Evolutionary conservation across 768 basidiomycete species (phyloP).

Genomic region (Serpula lacrymans): DNA sequence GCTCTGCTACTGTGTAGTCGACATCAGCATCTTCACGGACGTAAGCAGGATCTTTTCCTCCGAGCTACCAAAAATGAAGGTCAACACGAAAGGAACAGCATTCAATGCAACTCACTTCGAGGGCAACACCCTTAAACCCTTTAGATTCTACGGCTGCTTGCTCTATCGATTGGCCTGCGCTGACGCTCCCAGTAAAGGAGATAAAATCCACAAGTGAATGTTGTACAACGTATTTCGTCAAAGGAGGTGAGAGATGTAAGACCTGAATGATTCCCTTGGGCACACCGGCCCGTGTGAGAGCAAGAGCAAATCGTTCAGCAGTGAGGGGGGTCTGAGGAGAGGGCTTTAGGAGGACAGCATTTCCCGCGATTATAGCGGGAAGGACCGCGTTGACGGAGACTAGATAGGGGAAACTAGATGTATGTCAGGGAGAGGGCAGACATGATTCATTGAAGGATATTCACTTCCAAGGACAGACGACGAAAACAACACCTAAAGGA

Average conservation of each 20-base stretch:
- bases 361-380: conserved; percentile 88
- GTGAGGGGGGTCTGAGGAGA: conserved; percentile 94
- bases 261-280: conserved; percentile 74
- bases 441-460: conserved; percentile 22
- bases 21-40: conserved; percentile 85
- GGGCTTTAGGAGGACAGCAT: conserved; percentile 89
- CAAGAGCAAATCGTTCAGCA: conserved; percentile 73
- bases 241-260: conserved; percentile 63
- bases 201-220: conserved; percentile 75
- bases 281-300: conserved; percentile 73
- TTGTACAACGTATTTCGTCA: conserved; percentile 58
- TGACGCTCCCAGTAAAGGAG: conserved; percentile 88
- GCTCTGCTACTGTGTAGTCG: conserved; percentile 75
- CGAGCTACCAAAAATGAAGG: conserved; percentile 54
- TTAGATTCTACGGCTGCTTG: conserved; percentile 59
- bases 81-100: conserved; percentile 2
- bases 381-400: conserved; percentile 89
- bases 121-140: conserved; percentile 82
- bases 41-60: conserved; percentile 98
- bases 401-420: conserved; percentile 79
- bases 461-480: conserved; percentile 92
- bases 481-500: conserved; percentile 83
- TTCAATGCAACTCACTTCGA: conserved; percentile 56
- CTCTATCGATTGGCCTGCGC: conserved; percentile 71
- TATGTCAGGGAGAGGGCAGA: neutral